phyloP scores from a whole-genome alignment of 306 rosid species.

The Glycine latifolia region DNA sequence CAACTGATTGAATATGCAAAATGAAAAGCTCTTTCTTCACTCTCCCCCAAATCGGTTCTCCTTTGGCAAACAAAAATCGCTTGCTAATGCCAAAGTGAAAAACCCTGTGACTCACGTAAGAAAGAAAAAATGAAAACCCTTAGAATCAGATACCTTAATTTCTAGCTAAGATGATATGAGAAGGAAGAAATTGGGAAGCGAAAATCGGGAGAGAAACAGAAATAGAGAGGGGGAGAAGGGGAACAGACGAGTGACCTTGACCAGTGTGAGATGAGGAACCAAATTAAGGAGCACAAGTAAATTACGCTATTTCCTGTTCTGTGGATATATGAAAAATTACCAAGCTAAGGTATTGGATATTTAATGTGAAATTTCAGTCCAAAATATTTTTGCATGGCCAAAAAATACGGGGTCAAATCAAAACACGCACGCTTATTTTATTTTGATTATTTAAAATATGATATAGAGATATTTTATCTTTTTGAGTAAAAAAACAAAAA shows the following conservation, averaged over 20 bases:
- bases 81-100: background rate
- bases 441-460: no score
- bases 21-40: background rate
- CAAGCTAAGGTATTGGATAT: conserved; percentile 56
- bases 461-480: no score
- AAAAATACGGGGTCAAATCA: background rate
- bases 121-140: background rate
- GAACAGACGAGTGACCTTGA: conserved; percentile 41
- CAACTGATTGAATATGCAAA: background rate
- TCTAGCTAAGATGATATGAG: background rate
- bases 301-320: conserved; percentile 6
- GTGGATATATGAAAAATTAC: background rate
- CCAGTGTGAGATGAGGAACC: conserved; percentile 35
- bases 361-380: conserved; percentile 37
- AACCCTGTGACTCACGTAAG: background rate
- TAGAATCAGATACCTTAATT: conserved; percentile 12
- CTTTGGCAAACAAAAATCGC: background rate
- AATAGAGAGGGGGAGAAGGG: background rate
- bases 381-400: background rate
- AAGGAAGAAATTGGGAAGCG: background rate
- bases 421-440: no score
- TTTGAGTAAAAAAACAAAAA: no score
- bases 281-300: background rate
- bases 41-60: no score
- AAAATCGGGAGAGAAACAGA: background rate